These are phyloP conservation scores for Tolypocladium endophyticum DNA, from an alignment of 2,329 filamentous ascomycete genomes.

Conservation along the genomic window DNA sequence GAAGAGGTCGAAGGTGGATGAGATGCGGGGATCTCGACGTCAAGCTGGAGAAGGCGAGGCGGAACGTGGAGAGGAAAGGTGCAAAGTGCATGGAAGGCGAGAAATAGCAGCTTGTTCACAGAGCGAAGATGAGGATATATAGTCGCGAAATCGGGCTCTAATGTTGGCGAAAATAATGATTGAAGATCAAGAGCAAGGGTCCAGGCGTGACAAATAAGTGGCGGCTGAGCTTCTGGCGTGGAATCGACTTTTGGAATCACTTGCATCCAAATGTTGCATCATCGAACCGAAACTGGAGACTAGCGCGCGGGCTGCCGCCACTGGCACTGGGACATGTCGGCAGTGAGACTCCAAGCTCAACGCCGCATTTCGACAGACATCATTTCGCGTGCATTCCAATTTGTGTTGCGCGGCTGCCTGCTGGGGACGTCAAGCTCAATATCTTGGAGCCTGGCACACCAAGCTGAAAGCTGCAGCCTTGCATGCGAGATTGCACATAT, in stretches of 20 bases:
- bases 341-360: neutral
- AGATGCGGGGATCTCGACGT: constrained; percentile 14
- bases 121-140: neutral
- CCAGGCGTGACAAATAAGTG: neutral
- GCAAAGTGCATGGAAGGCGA: constrained; percentile 37
- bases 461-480: neutral
- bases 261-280: neutral
- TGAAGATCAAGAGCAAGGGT: neutral
- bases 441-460: neutral
- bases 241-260: neutral
- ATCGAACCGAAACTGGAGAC: neutral
- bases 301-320: neutral
- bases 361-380: neutral
- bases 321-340: neutral
- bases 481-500: neutral
- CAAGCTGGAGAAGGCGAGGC: constrained; percentile 36
- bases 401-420: neutral
- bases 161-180: neutral
- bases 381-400: neutral
- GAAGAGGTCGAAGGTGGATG: constrained; percentile 14
- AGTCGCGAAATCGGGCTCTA: neutral
- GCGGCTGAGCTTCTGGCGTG: neutral
- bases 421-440: neutral
- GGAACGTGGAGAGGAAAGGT: constrained; percentile 33
- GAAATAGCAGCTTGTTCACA: neutral